Base-by-base conservation (phyloP, 495 filamentous ascomycete species). In the Lophiotrema nucula region DNA sequence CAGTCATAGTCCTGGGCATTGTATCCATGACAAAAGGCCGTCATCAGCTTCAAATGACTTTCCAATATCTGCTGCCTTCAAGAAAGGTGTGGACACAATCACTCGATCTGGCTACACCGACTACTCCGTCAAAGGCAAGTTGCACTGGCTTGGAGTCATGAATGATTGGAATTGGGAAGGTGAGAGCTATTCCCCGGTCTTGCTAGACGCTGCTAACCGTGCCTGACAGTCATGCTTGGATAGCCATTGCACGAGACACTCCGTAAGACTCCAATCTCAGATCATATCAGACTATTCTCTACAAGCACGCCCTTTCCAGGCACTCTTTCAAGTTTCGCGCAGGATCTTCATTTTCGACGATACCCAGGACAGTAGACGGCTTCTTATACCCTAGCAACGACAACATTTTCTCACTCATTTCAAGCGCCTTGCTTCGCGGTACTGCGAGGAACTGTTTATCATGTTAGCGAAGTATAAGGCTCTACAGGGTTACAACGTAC, bases 91-190 rank as follows among this genome's bases (percentile, higher is more conserved):
- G 10, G 39, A 43, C 18, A 6, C 18, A 11, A 6, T 31, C 15
- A 39, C 28, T 18, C 2, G 21, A 39, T 39, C 13, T 37, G 47
- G 47, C 52, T 22, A 76, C 62, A 75, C 75, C 55, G 83, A 86
- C 46, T 74, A 81, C 66, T 88, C 84, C 13, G 83, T 90, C 13
- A 76, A 80, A 45, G 86, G 88, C 15, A 73, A 74, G 33, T 72
- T 86, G 60, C 87, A 91, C 69, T 91, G 87, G 87, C 77, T 86
- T 12, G 83, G 85, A 49, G 84, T 91, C 44, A 91, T 91, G 87
- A 81, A 81, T 54, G 87, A 89, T 54, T 87, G 82, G 82, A 74
- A 78, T 18, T 90, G 87, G 87, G 87, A 90, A 80, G 82, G 85
- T 88, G 73, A 73, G 39, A 35, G 31, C 31, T 8, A 8, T 35